Base-by-base conservation (phyloP, 768 basidiomycete genomes). In the Tylopilus sp. region DNA sequence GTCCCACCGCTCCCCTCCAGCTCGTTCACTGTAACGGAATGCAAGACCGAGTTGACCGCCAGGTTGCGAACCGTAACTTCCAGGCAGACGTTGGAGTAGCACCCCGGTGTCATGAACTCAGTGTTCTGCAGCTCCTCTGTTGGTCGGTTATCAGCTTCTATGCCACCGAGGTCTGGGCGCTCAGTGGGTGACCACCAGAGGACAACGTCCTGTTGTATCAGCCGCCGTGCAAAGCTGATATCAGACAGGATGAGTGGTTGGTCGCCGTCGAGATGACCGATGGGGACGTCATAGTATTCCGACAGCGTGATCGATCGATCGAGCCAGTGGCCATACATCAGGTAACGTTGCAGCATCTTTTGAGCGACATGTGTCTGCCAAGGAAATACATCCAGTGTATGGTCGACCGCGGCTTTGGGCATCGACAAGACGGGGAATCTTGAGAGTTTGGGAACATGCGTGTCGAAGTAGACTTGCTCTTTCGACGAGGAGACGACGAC, bases 141-240 rank as follows among this genome's bases (percentile, higher is more conserved):
- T 1, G 83, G 80, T 41, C 86, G 78, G 47, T 79, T 79, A 68
- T 98, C 95, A 42, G 91, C 83, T 65, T 99, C 94, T 44, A 86
- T 79, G 4, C 97, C 97, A 30, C 97, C 97, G 0, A 98, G 77
- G 70, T 99, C 97, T 3, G 97, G 95, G 18, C 80, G 80, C 26
- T 91, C 83, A 4, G 86, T 82, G 2, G 87, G 79, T 9, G 97
- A 95, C 97, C 97, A 99, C 97, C 97, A 99, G 3, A 99, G 75
- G 3, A 98, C 76, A 62, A 91, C 83, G 61, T 98, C 97, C 56
- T 98, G 91, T 42, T 86, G 83, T 26, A 86, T 73, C 47, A 98
- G 71, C 38, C 90, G 82, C 36, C 95, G 84, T 2, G 97, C 91
- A 60, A 98, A 97, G 57, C 83, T 87, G 57, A 99, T 77, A 59